phyloP scores from a whole-genome alignment of 2,329 filamentous ascomycete species.

The Fonsecaea nubica region DNA sequence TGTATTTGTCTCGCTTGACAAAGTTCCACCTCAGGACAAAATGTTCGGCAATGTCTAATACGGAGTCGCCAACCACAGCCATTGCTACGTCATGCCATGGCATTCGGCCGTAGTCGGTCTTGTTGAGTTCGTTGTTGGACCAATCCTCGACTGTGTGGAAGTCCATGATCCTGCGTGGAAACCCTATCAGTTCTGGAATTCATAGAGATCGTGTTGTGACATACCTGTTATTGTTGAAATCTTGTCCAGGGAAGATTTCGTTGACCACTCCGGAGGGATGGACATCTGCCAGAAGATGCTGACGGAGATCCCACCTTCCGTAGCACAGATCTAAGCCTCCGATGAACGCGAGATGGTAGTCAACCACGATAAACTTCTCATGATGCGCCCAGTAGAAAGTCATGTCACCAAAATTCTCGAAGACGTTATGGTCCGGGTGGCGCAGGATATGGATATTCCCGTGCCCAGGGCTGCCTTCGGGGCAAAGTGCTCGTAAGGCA shows the following conservation, averaged over 20 bases:
- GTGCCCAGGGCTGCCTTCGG: constrained; percentile 78
- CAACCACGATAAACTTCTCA: constrained; percentile 95
- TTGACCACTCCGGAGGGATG: constrained; percentile 82
- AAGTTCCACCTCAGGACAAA: constrained; percentile 97
- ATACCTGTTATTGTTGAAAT: constrained; percentile 88
- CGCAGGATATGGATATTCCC: constrained; percentile 89
- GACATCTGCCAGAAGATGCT: constrained; percentile 84
- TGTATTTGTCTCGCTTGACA: constrained; percentile 96
- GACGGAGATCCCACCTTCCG: constrained; percentile 87
- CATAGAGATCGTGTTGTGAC: background rate
- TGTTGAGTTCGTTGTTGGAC: constrained; percentile 91
- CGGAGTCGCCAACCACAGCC: constrained; percentile 85
- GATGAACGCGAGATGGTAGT: constrained; percentile 89
- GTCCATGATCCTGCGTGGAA: constrained; percentile 74
- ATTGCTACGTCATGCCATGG: constrained; percentile 97
- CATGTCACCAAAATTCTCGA: constrained; percentile 94
- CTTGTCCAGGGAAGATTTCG: constrained; percentile 92
- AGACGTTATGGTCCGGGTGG: constrained; percentile 92
- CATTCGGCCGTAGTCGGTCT: constrained; percentile 92
- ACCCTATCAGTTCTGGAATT: constrained; percentile 4
- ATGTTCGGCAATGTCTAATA: constrained; percentile 94
- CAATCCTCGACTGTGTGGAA: constrained; percentile 90
- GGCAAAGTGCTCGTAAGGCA: constrained; percentile 77
- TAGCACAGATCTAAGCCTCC: constrained; percentile 95
- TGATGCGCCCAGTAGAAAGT: constrained; percentile 98